Percentiles rank a stretch among this genome's conserved stretches.
These are phyloP conservation scores for Saccharomycopsis sp. DNA, from an alignment of 805 yeast species.

Conservation along the genomic window DNA sequence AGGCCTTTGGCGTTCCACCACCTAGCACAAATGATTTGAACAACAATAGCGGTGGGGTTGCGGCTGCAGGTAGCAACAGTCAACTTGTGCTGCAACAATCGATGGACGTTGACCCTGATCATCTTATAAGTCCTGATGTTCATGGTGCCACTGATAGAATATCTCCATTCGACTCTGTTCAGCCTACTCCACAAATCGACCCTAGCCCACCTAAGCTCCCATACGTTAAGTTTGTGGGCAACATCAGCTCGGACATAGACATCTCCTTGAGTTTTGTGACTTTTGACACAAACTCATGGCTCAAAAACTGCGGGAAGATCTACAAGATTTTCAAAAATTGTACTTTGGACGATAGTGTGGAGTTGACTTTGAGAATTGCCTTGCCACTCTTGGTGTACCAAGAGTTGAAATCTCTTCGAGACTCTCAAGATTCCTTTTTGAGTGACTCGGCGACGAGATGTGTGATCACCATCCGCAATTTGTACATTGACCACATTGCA, in stretches of 20 bases:
- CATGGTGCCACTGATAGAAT: background rate
- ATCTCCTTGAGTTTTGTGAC: constrained; percentile 48
- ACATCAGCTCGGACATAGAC: constrained; percentile 51
- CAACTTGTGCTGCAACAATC: background rate
- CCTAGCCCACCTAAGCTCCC: constrained; percentile 3
- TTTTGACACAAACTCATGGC: constrained; percentile 72
- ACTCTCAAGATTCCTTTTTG: constrained; percentile 62
- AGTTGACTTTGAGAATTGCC: constrained; percentile 15
- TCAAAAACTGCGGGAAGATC: constrained; percentile 69
- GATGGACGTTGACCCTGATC: constrained; percentile 1
- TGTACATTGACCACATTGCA: constrained; percentile 36
- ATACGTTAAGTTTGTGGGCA: constrained; percentile 31
- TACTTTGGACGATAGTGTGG: constrained; percentile 32
- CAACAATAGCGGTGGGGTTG: constrained; percentile 18
- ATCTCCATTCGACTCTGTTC: constrained; percentile 7
- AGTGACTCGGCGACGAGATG: constrained; percentile 78
- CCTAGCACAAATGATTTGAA: constrained; percentile 11
- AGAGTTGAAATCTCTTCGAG: constrained; percentile 61
- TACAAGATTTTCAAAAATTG: constrained; percentile 57
- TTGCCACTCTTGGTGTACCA: constrained; percentile 67
- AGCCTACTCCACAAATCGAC: constrained; percentile 1
- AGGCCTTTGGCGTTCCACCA: constrained; percentile 18
- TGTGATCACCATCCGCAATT: constrained; percentile 62
- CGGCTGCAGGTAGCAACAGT: constrained; percentile 13
- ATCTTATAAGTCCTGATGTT: constrained; percentile 10